These are phyloP conservation scores for Pseudognaphalium luteoalbum DNA, from an alignment of 129 eudicot species.

Conservation along the genomic window DNA sequence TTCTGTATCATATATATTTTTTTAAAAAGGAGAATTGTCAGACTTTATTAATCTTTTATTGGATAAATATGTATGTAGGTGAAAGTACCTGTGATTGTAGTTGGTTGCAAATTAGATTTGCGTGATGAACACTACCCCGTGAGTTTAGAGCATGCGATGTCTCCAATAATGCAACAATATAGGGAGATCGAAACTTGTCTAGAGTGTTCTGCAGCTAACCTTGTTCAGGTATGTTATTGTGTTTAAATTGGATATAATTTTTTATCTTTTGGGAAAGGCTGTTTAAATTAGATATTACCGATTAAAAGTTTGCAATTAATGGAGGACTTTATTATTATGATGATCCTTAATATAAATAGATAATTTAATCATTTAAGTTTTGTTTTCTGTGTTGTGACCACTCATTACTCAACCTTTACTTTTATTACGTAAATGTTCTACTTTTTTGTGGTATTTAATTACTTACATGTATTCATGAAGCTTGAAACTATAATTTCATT, in stretches of 20 bases:
- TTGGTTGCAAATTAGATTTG: conserved; percentile 91
- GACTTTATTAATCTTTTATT: not conserved
- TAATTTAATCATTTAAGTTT: not conserved
- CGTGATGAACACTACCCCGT: conserved; percentile 65
- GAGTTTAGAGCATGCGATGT: conserved; percentile 84
- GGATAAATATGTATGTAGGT: conserved; percentile 44
- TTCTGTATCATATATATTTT: not conserved
- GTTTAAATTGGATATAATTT: conserved; percentile 8
- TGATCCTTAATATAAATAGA: conserved; percentile 5
- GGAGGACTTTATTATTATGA: not conserved
- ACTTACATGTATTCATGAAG: not conserved
- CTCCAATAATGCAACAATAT: conserved; percentile 91
- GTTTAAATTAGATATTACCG: conserved; percentile 12
- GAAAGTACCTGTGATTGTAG: conserved; percentile 82
- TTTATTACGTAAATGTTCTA: conserved; percentile 14
- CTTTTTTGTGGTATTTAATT: conserved; percentile 7
- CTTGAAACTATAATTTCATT: conserved; percentile 4
- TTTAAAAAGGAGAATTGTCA: conserved; percentile 2
- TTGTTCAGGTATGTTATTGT: conserved; percentile 72
- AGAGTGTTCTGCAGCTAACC: conserved; percentile 93
- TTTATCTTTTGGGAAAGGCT: not conserved
- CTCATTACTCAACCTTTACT: conserved; percentile 2
- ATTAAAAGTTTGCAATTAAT: not conserved
- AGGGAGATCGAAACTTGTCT: conserved; percentile 98
- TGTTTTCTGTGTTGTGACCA: not conserved